Percentiles rank a stretch among this genome's conserved stretches.
Evolutionary conservation across 2,329 filamentous ascomycete species (phyloP).

Genomic region (Xylaria sp.): DNA sequence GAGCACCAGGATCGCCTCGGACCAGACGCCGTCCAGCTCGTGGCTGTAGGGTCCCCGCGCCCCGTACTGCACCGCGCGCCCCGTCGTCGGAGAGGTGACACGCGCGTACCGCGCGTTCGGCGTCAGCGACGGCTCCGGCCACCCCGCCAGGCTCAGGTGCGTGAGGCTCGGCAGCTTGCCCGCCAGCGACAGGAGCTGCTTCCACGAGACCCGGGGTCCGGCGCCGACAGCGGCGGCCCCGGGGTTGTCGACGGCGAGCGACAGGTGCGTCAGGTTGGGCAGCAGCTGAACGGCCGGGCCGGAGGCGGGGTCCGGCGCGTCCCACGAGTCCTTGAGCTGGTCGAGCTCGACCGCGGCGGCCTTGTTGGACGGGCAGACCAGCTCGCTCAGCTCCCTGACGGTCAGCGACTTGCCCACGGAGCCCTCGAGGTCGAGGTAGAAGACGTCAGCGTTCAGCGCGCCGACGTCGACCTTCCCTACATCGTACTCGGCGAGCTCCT

Average conservation of each 20-base stretch:
- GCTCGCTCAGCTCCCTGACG: constrained; percentile 54
- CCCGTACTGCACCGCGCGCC: constrained; percentile 52
- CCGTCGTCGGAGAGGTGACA: constrained; percentile 47
- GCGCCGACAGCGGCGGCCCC: too few relatives aligned
- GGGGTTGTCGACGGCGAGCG: constrained; percentile 57
- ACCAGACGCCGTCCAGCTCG: constrained; percentile 60
- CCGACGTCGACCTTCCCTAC: constrained; percentile 33
- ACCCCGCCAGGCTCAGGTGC: constrained; percentile 63
- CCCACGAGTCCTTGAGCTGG: constrained; percentile 59
- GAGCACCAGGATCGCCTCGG: constrained; percentile 59
- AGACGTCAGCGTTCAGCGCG: constrained; percentile 50
- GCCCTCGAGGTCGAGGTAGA: constrained; percentile 56
- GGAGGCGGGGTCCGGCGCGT: constrained; percentile 40
- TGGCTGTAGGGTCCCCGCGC: constrained; percentile 62
- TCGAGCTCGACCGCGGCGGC: constrained; percentile 16
- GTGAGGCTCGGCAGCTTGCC: constrained; percentile 57
- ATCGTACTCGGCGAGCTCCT: constrained; percentile 34
- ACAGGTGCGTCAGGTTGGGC: constrained; percentile 63
- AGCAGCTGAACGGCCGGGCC: constrained; percentile 45
- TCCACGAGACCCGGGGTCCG: constrained; percentile 53
- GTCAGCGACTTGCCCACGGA: constrained; percentile 54
- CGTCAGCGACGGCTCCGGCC: constrained; percentile 63
- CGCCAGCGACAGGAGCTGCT: constrained; percentile 58
- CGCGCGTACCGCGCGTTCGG: constrained; percentile 54
- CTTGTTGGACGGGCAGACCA: constrained; percentile 52